These are phyloP conservation scores for Aspergillus niger DNA, from an alignment of 2,329 filamentous ascomycete species.

Conservation along the genomic window DNA sequence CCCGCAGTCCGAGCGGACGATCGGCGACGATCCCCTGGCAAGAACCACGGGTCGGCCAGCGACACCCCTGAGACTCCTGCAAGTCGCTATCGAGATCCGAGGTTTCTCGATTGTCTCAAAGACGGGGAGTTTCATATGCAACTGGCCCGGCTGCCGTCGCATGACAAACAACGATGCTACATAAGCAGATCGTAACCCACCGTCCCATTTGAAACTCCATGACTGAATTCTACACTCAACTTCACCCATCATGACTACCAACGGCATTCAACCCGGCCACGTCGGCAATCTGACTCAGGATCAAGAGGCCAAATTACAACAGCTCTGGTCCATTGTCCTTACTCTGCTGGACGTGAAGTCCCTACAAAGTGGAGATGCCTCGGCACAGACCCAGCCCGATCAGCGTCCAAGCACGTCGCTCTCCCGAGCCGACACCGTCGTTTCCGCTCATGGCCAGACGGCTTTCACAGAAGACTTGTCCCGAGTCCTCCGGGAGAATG, in stretches of 20 bases:
- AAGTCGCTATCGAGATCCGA: conserved; percentile 16
- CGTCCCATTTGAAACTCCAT: neutral
- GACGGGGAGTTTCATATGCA: conserved; percentile 20
- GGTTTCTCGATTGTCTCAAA: conserved; percentile 21
- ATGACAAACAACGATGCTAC: neutral
- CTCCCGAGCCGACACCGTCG: conserved; percentile 36
- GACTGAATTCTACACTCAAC: neutral
- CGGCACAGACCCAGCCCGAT: conserved; percentile 40
- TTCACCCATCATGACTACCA: conserved; percentile 15
- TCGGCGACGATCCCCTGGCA: neutral
- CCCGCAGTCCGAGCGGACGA: neutral
- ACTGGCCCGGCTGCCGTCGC: neutral
- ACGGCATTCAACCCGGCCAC: conserved; percentile 56
- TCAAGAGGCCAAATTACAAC: conserved; percentile 81
- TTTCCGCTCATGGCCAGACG: conserved; percentile 66
- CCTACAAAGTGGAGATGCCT: conserved; percentile 59
- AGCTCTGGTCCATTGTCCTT: conserved; percentile 77
- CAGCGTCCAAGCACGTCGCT: conserved; percentile 17
- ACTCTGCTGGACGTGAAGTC: conserved; percentile 57
- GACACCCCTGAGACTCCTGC: neutral
- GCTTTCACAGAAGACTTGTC: conserved; percentile 26
- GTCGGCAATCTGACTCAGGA: conserved; percentile 82
- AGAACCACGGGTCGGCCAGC: neutral
- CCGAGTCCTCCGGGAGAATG: conserved; percentile 22
- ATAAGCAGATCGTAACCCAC: neutral